phyloP scores from a whole-genome alignment of 2,329 filamentous ascomycete genomes.

The Fusarium begoniae region DNA sequence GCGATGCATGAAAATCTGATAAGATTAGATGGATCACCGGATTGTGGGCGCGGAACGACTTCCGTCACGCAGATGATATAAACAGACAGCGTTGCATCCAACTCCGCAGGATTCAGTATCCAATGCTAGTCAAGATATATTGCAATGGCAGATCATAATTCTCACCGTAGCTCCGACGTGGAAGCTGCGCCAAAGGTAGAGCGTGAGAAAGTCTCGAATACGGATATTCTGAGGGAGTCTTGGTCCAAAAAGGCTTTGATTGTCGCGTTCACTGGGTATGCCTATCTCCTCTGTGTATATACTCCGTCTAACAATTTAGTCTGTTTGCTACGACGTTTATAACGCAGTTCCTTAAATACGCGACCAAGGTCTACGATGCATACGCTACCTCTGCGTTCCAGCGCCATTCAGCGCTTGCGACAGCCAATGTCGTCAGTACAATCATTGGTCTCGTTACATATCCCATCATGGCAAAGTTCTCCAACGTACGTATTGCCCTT shows the following conservation, averaged over 20 bases:
- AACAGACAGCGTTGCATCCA: not conserved
- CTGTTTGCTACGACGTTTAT: slow-evolving; percentile 46
- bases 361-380: slow-evolving; percentile 45
- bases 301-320: not conserved
- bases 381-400: slow-evolving; percentile 52
- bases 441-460: slow-evolving; percentile 63
- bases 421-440: slow-evolving; percentile 58
- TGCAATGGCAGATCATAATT: slow-evolving; percentile 12
- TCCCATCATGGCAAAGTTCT: slow-evolving; percentile 67
- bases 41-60: slow-evolving; percentile 28
- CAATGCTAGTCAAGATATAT: no score
- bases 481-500: slow-evolving; percentile 50
- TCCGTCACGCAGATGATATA: not conserved
- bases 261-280: slow-evolving; percentile 38
- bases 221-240: slow-evolving; percentile 35
- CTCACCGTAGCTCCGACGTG: slow-evolving; percentile 24
- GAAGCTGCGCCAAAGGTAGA: slow-evolving; percentile 12
- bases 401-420: slow-evolving; percentile 59
- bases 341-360: slow-evolving; percentile 45
- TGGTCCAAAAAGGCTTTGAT: slow-evolving; percentile 40
- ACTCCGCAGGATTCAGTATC: not conserved
- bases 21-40: slow-evolving; percentile 39
- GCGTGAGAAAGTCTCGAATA: slow-evolving; percentile 7
- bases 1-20: slow-evolving; percentile 23
- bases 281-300: fast-evolving